Evolutionary conservation across 805 yeast genomes (phyloP), one percentile per base, ranked within the genome.

Genomic region (Starmerella tilneyi): DNA sequence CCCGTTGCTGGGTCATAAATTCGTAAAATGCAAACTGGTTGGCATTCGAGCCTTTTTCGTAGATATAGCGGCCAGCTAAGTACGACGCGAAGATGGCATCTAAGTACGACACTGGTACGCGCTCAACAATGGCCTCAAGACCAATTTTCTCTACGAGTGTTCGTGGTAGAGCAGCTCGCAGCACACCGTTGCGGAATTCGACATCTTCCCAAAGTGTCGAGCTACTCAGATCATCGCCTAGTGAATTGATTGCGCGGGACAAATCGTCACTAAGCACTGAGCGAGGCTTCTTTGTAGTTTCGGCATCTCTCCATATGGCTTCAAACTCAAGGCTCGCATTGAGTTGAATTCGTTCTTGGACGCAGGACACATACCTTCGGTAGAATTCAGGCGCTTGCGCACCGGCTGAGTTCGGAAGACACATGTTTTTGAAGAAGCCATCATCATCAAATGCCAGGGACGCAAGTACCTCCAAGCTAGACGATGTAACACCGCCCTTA

Each of bases 401-500:
- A 15, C 29, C 19, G 12, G 71, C 70, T 51, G 76, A 76, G 46
- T 66, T 60, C 15, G 56, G 50, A 41, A 78, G 73, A 62, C 92
- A 82, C 85, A 89, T 92, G 60, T 83, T 68, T 45, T 74, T 65
- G 57, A 80, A 73, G 70, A 89, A 92, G 28, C 78, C 83, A 43
- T 73, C 75, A 64, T 89, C 98, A 58, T 79, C 86, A 59, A 92
- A 81, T 3, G 95, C 81, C 49, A 89, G 75, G 2, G 98, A 89
- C 9, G 96, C 96, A 56, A 89, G 73, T 11, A 89, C 98, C 66
- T 89, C 98, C 56, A 84, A 71, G 2, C 96, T 88, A 2, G 96
- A 86, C 2, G 96, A 88, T 1, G 98, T 89, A 43, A 89, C 98
- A 68, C 98, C 98, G 59, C 98, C 98, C 68, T 89, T 89, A 68